These are phyloP conservation scores for Carpinus viminea DNA, from an alignment of 306 rosid species.

Conservation along the genomic window DNA sequence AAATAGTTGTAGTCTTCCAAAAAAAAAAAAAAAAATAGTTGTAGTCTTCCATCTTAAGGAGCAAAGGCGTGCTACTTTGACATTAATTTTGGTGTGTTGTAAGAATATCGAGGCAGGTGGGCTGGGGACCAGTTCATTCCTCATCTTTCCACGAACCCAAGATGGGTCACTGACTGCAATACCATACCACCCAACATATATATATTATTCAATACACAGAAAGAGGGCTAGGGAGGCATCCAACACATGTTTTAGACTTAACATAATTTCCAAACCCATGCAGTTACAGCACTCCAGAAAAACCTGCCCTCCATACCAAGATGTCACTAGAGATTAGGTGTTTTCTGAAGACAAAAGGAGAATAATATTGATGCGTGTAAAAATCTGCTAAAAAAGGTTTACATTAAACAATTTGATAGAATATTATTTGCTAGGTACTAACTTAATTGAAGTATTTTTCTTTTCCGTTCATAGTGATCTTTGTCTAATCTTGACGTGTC, in stretches of 20 bases:
- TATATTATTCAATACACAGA: too few relatives aligned
- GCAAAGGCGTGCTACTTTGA: not conserved
- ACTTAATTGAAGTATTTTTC: not conserved
- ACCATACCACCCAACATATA: not conserved
- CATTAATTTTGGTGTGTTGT: not conserved
- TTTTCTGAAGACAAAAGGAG: not conserved
- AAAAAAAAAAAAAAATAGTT: too few relatives aligned
- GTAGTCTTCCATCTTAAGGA: not conserved
- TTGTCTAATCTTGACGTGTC: constrained; percentile 4
- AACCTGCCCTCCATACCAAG: not conserved
- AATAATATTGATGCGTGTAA: not conserved
- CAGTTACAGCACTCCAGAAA: not conserved
- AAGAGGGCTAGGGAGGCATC: not conserved
- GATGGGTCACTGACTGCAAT: not conserved
- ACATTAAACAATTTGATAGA: not conserved
- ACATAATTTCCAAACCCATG: not conserved
- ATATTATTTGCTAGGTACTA: not conserved
- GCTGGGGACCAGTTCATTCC: not conserved
- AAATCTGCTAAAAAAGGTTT: not conserved
- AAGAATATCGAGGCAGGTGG: not conserved
- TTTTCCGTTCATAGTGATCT: constrained; percentile 8
- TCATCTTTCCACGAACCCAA: not conserved
- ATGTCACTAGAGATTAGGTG: not conserved
- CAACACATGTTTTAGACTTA: not conserved
- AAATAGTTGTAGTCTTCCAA: not conserved